These are phyloP conservation scores for Sindora glabra DNA, from an alignment of 306 rosid genomes.

Conservation along the genomic window DNA sequence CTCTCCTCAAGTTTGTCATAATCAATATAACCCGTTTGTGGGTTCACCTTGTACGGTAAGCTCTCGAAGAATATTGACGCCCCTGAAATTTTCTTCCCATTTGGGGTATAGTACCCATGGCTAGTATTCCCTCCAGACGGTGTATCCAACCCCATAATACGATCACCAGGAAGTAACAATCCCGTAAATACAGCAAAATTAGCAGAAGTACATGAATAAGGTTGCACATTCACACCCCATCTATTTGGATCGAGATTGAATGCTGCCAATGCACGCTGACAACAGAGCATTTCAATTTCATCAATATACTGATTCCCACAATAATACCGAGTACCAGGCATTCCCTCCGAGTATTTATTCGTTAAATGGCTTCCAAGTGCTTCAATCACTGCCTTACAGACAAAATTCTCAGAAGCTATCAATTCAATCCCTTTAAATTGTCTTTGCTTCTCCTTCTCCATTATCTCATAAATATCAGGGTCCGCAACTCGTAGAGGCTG, in stretches of 20 bases:
- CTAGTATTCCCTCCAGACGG: conserved; percentile 59
- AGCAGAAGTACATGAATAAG: conserved; percentile 55
- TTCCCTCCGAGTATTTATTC: conserved; percentile 65
- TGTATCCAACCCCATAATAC: conserved; percentile 60
- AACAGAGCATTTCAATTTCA: conserved; percentile 49
- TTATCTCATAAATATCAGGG: conserved; percentile 49
- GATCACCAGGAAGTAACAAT: conserved; percentile 41
- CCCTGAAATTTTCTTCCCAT: conserved; percentile 50
- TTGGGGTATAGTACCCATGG: conserved; percentile 50
- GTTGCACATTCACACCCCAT: conserved; percentile 67
- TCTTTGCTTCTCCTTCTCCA: conserved; percentile 55
- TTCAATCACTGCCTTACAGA: conserved; percentile 64
- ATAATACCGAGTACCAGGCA: conserved; percentile 54
- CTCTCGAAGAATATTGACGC: conserved; percentile 52
- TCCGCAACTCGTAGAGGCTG: conserved; percentile 44
- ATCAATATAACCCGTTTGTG: conserved; percentile 45
- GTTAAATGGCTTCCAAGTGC: conserved; percentile 70
- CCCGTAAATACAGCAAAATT: conserved; percentile 56
- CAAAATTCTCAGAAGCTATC: conserved; percentile 60
- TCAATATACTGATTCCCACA: conserved; percentile 48
- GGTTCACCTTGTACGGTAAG: conserved; percentile 54
- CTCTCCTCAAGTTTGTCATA: conserved; percentile 60
- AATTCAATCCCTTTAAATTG: conserved; percentile 54
- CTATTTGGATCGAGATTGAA: conserved; percentile 39
- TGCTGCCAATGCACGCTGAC: conserved; percentile 48